Evolutionary conservation across 2,329 filamentous ascomycete species (phyloP).

Genomic region (Aspergillus pseudotamarii): DNA sequence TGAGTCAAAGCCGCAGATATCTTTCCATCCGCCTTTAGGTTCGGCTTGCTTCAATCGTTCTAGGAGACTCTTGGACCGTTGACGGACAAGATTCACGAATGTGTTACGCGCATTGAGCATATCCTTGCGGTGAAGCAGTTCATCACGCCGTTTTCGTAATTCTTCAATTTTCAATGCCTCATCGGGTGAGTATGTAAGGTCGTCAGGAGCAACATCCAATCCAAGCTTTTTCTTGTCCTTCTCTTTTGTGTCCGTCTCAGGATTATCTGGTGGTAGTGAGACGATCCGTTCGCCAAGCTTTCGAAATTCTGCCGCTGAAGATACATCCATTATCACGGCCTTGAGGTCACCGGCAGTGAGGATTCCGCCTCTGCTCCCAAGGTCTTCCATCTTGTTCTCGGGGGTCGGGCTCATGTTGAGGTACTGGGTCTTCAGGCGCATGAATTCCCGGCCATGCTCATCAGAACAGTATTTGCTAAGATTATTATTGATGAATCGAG

Average conservation of each 20-base stretch:
- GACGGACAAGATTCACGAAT: constrained; percentile 47
- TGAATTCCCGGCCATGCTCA: constrained; percentile 51
- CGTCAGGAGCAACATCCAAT: constrained; percentile 32
- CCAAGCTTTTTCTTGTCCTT: constrained; percentile 30
- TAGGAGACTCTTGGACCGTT: constrained; percentile 44
- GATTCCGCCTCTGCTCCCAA: constrained; percentile 48
- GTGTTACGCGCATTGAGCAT: constrained; percentile 46
- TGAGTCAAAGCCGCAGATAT: constrained; percentile 52
- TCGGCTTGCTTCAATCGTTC: constrained; percentile 49
- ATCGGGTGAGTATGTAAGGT: constrained; percentile 38
- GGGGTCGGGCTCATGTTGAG: constrained; percentile 28
- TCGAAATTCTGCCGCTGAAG: constrained; percentile 45
- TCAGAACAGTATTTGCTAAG: constrained; percentile 55
- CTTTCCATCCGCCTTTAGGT: constrained; percentile 50
- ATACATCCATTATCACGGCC: constrained; percentile 40
- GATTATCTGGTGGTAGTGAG: constrained; percentile 32
- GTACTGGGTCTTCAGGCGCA: constrained; percentile 38
- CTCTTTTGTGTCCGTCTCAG: constrained; percentile 18
- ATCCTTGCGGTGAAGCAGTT: constrained; percentile 39
- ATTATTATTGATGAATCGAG: constrained; percentile 41
- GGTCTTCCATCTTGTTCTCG: constrained; percentile 30
- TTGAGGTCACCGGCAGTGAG: constrained; percentile 47
- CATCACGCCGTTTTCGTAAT: constrained; percentile 36
- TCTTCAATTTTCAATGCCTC: constrained; percentile 44
- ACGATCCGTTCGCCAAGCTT: constrained; percentile 44